A percentile compares a stretch with the other conserved stretches of the same genome.
Conservation (phyloP, 345 rosid genomes). For the Gossypium bickii region DNA sequence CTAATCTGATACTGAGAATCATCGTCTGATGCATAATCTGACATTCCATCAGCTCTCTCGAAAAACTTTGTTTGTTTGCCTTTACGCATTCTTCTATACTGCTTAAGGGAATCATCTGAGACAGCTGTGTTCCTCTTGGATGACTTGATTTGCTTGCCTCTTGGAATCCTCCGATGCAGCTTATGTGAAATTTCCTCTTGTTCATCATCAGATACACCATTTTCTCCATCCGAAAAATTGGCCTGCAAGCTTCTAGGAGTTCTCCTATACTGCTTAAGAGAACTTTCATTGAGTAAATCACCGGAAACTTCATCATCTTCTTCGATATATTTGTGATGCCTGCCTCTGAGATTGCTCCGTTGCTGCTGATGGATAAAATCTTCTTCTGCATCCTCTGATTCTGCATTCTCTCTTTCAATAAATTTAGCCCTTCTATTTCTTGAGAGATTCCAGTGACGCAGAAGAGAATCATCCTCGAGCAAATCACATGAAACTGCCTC, state of each 20-base stretch:
- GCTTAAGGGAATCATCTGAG: conserved; percentile 34
- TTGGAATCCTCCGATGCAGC: conserved; percentile 23
- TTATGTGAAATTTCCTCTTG: conserved; percentile 26
- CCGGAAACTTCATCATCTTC: conserved; percentile 47
- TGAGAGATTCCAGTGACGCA: conserved; percentile 33
- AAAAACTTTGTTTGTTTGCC: conserved; percentile 33
- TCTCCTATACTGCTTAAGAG: conserved; percentile 26
- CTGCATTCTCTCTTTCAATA: conserved; percentile 28
- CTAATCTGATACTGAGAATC: conserved; percentile 21
- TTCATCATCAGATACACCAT: conserved; percentile 52
- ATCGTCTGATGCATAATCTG: conserved; percentile 38
- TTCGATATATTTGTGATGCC: conserved; percentile 28
- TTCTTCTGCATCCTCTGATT: conserved; percentile 41
- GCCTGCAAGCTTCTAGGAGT: conserved; percentile 25
- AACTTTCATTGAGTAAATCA: conserved; percentile 40
- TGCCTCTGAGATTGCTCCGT: conserved; percentile 29
- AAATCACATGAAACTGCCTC: conserved; percentile 22
- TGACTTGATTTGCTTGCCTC: conserved; percentile 33
- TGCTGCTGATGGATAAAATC: conserved; percentile 22
- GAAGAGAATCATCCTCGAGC: conserved; percentile 33
- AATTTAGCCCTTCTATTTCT: conserved; percentile 39
- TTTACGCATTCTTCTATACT: conserved; percentile 37
- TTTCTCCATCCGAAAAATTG: conserved; percentile 32
- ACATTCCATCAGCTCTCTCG: conserved; percentile 32
- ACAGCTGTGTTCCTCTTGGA: conserved; percentile 24